These are phyloP conservation scores for Annona squamosa DNA, from an alignment of 164 flowering plant species.

Conservation along the genomic window DNA sequence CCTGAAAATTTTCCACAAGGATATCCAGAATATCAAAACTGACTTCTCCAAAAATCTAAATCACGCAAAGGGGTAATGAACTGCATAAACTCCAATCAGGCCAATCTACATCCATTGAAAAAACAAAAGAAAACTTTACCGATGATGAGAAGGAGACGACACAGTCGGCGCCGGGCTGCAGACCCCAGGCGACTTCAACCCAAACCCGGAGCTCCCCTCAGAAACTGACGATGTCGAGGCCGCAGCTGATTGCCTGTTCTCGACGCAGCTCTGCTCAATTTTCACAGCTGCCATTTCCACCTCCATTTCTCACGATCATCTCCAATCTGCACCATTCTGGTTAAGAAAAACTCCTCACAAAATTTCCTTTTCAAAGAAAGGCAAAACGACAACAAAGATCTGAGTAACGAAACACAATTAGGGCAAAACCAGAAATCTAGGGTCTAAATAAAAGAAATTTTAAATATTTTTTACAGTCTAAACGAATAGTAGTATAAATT, in stretches of 20 bases:
- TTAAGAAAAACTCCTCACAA: neutral
- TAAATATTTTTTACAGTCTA: neutral
- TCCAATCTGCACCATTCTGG: slow-evolving; percentile 27
- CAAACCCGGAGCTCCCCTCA: slow-evolving; percentile 50
- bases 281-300: slow-evolving; percentile 39
- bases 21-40: neutral
- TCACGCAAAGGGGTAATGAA: neutral
- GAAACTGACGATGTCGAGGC: slow-evolving; percentile 72
- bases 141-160: slow-evolving; percentile 52
- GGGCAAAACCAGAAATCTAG: slow-evolving; percentile 25
- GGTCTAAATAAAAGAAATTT: neutral
- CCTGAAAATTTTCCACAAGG: neutral
- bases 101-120: neutral
- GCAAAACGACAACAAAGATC: neutral
- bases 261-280: slow-evolving; percentile 50
- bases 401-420: no score
- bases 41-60: neutral
- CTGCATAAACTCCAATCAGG: neutral
- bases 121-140: slow-evolving; percentile 30
- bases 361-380: neutral
- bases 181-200: slow-evolving; percentile 50
- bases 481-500: neutral
- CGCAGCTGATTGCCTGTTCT: slow-evolving; percentile 65
- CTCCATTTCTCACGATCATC: slow-evolving; percentile 15
- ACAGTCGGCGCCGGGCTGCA: slow-evolving; percentile 35